Base-by-base conservation (phyloP, 345 rosid species). In the Chamaenerion angustifolium region DNA sequence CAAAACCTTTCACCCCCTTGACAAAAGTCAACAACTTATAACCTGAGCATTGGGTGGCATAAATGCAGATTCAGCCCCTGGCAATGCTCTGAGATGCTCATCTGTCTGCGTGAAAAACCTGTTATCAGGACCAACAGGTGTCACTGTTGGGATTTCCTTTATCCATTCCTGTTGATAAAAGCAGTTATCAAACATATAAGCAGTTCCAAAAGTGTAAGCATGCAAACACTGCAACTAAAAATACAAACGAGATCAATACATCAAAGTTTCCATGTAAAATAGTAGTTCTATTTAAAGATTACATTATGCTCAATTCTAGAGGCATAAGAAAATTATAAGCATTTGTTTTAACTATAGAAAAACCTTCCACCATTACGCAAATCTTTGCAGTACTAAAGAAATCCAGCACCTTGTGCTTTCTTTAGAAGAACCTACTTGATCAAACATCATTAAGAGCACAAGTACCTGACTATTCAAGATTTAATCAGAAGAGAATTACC, bases 51-150 rank as follows among this genome's bases (percentile, higher is more conserved):
- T 69, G 4, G 85, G 81, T 15, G 64, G 85, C 66, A 72, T 56
- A 71, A 65, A 46, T 6, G 85, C 70, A 46, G 79, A 65, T 62
- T 90, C 98, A 16, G 86, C 74, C 46, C 98, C 98, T 4, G 95
- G 98, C 56, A 86, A 86, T 11, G 85, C 75, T 62, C 70, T 66
- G 17, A 74, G 40, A 46, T 60, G 76, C 23, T 76, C 88, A 10
- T 55, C 65, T 10, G 68, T 42, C 21, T 71, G 74, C 12, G 82
- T 35, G 66, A 68, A 75, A 55, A 78, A 74, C n/a, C 63, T 77
- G 50, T 71, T 50, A 18, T 66, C 84, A 8, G 86, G 67, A 45
- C 72, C 56, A 2, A 76, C 55, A 0, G 73, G 56, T 3, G 85
- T 46, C 0, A 86, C 69, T 12, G 72, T 70, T 1, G 99, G 94